Conservation (phyloP, 176 grass and related monocot genomes). For the Aegilops bicornis region DNA sequence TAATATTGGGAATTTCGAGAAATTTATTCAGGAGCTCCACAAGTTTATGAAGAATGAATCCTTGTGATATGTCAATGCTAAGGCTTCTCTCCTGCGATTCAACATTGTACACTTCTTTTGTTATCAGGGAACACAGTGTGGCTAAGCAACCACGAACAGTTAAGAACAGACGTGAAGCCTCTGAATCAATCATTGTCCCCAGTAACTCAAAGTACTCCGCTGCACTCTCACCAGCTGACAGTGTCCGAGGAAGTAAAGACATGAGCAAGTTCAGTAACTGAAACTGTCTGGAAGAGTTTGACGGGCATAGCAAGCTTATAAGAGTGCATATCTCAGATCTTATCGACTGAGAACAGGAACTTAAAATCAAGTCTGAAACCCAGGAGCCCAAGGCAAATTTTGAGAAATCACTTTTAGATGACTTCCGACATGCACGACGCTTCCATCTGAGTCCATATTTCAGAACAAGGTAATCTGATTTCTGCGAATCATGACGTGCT, state of each 20-base stretch:
- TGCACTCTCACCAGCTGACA: slow-evolving; percentile 82
- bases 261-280: slow-evolving; percentile 95
- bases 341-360: slow-evolving; percentile 98
- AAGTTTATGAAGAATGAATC: slow-evolving; percentile 96
- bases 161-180: slow-evolving; percentile 78
- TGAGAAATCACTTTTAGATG: slow-evolving; percentile 82
- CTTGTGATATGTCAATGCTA: slow-evolving; percentile 92
- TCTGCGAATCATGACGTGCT: slow-evolving; percentile 56
- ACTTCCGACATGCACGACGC: slow-evolving; percentile 63
- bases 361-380: slow-evolving; percentile 97
- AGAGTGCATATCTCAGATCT: slow-evolving; percentile 92
- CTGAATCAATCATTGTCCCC: slow-evolving; percentile 81
- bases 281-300: slow-evolving; percentile 72
- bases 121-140: slow-evolving; percentile 82
- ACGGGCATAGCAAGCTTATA: slow-evolving; percentile 82
- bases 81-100: slow-evolving; percentile 96
- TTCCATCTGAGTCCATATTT: slow-evolving; percentile 98
- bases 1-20: slow-evolving; percentile 95
- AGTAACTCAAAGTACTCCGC: slow-evolving; percentile 96
- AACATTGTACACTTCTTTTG: slow-evolving; percentile 79
- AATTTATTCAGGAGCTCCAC: slow-evolving; percentile 95
- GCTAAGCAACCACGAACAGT: slow-evolving; percentile 79
- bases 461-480: slow-evolving; percentile 73
- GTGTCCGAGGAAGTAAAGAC: slow-evolving; percentile 74
- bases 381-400: slow-evolving; percentile 91